A percentile compares a stretch with the other conserved stretches of the same genome.
These are phyloP conservation scores for Aphanomyces stellatus DNA, from an alignment of 352 stramenopile species.

Conservation along the genomic window DNA sequence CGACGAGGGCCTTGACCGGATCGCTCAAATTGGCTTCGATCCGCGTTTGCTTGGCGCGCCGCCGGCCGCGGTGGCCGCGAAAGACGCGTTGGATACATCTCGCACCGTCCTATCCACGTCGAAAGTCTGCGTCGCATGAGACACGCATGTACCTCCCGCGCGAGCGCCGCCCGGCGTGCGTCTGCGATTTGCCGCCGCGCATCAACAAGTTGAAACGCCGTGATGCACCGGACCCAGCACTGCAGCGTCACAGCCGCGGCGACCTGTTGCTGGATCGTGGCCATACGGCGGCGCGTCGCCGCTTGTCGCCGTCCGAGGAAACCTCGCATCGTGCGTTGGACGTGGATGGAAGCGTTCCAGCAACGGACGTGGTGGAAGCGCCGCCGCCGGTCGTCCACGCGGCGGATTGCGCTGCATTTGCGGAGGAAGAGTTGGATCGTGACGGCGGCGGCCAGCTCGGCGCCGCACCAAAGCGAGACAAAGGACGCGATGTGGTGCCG, in stretches of 20 bases:
- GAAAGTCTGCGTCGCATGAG: too few species aligned
- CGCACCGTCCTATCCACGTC: background rate
- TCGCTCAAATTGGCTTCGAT: slow-evolving; percentile 10
- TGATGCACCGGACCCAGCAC: slow-evolving; percentile 10
- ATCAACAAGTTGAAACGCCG: background rate
- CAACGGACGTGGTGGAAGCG: background rate
- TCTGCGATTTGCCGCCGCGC: background rate
- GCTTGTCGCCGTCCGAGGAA: background rate
- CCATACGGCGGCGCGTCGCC: background rate
- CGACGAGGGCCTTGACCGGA: background rate
- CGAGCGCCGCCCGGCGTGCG: background rate
- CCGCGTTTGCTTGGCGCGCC: background rate
- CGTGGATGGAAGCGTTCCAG: background rate
- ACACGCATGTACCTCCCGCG: background rate
- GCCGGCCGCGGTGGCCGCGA: background rate
- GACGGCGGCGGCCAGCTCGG: slow-evolving; percentile 6
- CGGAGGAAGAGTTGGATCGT: background rate
- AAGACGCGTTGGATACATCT: background rate
- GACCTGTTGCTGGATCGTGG: too few species aligned
- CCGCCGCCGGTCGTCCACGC: background rate
- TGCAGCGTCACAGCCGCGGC: background rate
- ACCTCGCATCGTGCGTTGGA: slow-evolving; percentile 12
- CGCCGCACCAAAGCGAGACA: slow-evolving; percentile 5
- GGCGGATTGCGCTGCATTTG: background rate
- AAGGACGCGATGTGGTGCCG: background rate